Base-by-base conservation (phyloP, 2,329 filamentous ascomycete genomes). In the Colletotrichum destructivum region DNA sequence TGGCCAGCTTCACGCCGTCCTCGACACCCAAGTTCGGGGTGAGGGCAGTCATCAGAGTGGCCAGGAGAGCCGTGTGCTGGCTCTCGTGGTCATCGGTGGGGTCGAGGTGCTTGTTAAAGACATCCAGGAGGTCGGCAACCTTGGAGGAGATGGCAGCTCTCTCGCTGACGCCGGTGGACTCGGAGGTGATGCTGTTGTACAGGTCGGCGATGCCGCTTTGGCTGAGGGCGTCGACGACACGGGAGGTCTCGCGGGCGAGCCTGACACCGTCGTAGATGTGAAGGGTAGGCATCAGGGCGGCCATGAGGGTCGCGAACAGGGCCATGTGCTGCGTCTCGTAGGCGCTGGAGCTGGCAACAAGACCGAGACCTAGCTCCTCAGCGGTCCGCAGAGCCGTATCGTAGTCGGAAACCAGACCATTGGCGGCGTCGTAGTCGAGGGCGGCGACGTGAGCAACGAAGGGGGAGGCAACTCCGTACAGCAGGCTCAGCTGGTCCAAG, bases 291-390 rank as follows among this genome's bases (percentile, higher is more conserved):
- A 96, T 81, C 16, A 96, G 84, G 56, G 89, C 91, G 23, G 95
- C 93, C 73, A 97, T 85, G 31, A 97, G 84, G 4, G 94, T 98
- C 1, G 95, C 90, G 77, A 97, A 92, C n/a, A 98, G 84, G 9
- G 95, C 90, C 93, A 98, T 98, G 84, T 99, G 96, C 87, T 99
- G 96, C 60, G 93, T 89, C 85, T 99, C 96, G 76, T 97, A 95
- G 40, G 93, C 91, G 40, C 95, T 98, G 64, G 91, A 90, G 81
- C 94, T 98, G 74, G 93, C 90, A 57, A 99, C 90, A 52, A 99
- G 88, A 57, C 92, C 95, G 38, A 98, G 87, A 18, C 96, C 96
- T 16, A 98, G 89, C 76, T 98, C 96, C 81, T 98, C 96, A 11
- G 94, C 93, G 60, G 96, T 84, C 74, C 91, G 90, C 78, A 98